Percentiles rank a stretch among this genome's conserved stretches.
These are phyloP conservation scores for Globisporangium paroecandrum DNA, from an alignment of 352 stramenopile species.

Conservation along the genomic window DNA sequence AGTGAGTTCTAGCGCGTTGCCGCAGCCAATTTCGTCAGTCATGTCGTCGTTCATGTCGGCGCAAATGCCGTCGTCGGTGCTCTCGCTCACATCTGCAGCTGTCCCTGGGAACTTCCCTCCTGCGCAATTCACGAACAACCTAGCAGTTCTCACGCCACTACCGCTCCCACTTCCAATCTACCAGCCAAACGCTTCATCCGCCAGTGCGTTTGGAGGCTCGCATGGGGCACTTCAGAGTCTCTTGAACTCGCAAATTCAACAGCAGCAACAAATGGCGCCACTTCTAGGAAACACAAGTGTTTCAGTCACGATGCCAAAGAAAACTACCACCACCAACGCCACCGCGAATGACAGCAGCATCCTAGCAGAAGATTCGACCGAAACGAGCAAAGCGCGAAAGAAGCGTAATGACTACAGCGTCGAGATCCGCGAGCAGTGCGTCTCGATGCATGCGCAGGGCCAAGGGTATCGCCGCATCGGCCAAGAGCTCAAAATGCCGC, in stretches of 20 bases:
- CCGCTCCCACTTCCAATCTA: neutral
- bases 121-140: neutral
- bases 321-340: neutral
- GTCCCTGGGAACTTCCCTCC: neutral
- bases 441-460: constrained; percentile 46
- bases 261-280: neutral
- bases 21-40: neutral
- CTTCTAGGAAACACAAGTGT: neutral
- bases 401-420: constrained; percentile 63
- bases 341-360: neutral
- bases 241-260: constrained; percentile 5
- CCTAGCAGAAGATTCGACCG: neutral
- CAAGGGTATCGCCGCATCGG: constrained; percentile 60
- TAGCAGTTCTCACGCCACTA: neutral
- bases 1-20: neutral
- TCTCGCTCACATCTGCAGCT: neutral
- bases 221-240: constrained; percentile 7
- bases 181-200: neutral
- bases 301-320: neutral
- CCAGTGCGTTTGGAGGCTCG: neutral
- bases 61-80: neutral
- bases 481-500: constrained; percentile 56
- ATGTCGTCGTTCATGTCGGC: neutral
- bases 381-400: constrained; percentile 12
- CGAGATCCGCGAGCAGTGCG: constrained; percentile 50